phyloP scores from a whole-genome alignment of 148 eudicot genomes.

The Salicornia ramosissima region DNA sequence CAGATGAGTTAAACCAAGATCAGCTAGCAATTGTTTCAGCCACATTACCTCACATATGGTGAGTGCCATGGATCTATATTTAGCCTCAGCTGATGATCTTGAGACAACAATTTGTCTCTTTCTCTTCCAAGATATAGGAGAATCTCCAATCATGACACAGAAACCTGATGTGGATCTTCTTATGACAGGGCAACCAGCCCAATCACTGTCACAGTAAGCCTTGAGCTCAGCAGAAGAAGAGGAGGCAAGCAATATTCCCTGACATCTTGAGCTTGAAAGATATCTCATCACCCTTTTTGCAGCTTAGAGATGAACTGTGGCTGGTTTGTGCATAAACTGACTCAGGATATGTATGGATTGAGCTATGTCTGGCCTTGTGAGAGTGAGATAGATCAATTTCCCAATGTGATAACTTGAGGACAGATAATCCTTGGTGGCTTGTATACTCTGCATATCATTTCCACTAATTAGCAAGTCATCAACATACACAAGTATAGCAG shows the following conservation, averaged over 20 bases:
- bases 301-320: background rate
- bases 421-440: too few species aligned
- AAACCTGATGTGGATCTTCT: background rate
- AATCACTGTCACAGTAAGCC: background rate
- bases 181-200: background rate
- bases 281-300: background rate
- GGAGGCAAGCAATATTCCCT: background rate
- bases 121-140: background rate
- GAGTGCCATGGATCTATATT: background rate
- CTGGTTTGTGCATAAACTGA: background rate
- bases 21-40: background rate
- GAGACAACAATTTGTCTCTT: background rate
- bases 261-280: background rate
- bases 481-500: background rate
- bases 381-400: background rate
- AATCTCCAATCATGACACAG: background rate
- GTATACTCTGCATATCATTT: too few species aligned
- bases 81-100: background rate
- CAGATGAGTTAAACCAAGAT: background rate
- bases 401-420: too few species aligned
- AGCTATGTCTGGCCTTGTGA: background rate
- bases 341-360: background rate
- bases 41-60: background rate
- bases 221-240: background rate
- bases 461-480: background rate